Evolutionary conservation across 2,329 filamentous ascomycete genomes (phyloP).

Genomic region (Pyrenophora seminiperda): DNA sequence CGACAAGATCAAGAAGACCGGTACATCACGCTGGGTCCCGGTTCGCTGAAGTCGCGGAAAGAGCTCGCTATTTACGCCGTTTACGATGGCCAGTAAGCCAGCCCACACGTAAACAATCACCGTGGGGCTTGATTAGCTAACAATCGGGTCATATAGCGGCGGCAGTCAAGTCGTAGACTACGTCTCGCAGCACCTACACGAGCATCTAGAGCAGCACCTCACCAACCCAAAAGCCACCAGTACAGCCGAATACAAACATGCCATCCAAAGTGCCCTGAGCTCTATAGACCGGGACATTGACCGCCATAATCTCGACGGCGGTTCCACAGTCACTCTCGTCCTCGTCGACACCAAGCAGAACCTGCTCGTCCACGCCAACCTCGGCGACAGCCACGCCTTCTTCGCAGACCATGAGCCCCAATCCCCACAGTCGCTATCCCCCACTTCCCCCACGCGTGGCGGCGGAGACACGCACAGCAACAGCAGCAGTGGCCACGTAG

Average conservation of each 20-base stretch:
- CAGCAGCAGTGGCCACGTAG: constrained; percentile 6
- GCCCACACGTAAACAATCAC: background rate
- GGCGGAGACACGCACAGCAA: too few species aligned
- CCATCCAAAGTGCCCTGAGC: constrained; percentile 30
- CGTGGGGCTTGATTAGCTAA: constrained; percentile 10
- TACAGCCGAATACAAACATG: constrained; percentile 26
- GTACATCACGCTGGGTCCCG: constrained; percentile 23
- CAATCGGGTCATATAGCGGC: constrained; percentile 14
- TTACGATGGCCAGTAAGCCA: constrained; percentile 33
- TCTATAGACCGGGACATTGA: constrained; percentile 27
- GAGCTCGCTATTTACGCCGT: constrained; percentile 31
- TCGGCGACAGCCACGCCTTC: constrained; percentile 32
- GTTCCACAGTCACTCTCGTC: constrained; percentile 31
- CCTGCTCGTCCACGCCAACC: constrained; percentile 28
- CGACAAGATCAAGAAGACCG: constrained; percentile 32
- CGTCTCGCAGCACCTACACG: constrained; percentile 21
- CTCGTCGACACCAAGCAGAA: constrained; percentile 30
- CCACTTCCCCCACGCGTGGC: constrained; percentile 2
- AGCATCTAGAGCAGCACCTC: constrained; percentile 27
- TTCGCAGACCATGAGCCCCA: constrained; percentile 21
- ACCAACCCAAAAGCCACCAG: constrained; percentile 18
- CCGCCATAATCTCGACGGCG: constrained; percentile 24
- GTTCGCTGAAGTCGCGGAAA: constrained; percentile 28
- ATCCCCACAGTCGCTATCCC: constrained; percentile 8
- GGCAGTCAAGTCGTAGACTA: constrained; percentile 28